Evolutionary conservation across 495 filamentous ascomycete genomes (phyloP).

Genomic region (Stereocaulon alpinum): DNA sequence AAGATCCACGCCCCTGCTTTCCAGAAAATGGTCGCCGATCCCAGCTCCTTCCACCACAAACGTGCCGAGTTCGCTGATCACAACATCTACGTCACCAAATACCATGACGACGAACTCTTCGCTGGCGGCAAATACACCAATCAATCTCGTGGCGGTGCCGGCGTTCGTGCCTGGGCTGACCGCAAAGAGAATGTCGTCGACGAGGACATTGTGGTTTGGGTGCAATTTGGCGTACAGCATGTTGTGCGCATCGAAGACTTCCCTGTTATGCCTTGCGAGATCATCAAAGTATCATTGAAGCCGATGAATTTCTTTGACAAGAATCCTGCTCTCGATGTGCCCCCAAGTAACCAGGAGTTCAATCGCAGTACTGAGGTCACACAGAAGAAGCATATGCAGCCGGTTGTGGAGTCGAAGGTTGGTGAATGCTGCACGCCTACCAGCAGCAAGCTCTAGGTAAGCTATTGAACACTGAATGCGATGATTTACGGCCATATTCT

Average conservation of each 20-base stretch:
- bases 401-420: conserved; percentile 24
- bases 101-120: conserved; percentile 69
- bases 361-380: conserved; percentile 40
- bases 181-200: conserved; percentile 42
- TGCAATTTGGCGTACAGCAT: conserved; percentile 54
- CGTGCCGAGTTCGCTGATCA: conserved; percentile 77
- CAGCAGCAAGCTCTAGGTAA: conserved; percentile 3
- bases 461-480: background rate
- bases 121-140: conserved; percentile 81
- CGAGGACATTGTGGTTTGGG: conserved; percentile 48
- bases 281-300: conserved; percentile 49
- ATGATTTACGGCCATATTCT: no score
- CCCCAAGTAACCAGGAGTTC: conserved; percentile 42
- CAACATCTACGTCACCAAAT: conserved; percentile 71
- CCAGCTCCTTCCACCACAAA: conserved; percentile 54
- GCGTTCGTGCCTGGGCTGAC: conserved; percentile 44
- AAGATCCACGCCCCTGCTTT: conserved; percentile 65
- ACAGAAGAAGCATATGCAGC: conserved; percentile 26
- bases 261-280: conserved; percentile 60
- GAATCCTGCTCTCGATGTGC: conserved; percentile 70
- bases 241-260: conserved; percentile 51
- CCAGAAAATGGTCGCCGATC: conserved; percentile 69
- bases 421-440: conserved; percentile 13
- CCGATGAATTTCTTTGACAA: conserved; percentile 65
- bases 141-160: conserved; percentile 57